Evolutionary conservation across 2,329 filamentous ascomycete genomes (phyloP), one percentile per base, ranked within the genome.

Genomic region (Chaetothyriales sp.): DNA sequence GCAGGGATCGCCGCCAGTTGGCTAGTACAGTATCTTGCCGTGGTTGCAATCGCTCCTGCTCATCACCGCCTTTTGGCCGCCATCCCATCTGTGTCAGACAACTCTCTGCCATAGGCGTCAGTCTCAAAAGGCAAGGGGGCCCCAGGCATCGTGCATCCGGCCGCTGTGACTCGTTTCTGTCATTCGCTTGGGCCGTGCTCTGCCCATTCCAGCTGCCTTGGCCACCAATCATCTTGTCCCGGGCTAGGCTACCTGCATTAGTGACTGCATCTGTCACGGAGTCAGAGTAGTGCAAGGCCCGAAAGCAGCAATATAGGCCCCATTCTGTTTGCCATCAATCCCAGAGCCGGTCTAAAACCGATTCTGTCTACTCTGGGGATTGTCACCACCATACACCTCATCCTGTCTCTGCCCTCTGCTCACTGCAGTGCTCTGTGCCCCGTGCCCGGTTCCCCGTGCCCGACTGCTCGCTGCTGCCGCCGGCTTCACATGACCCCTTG

Each of bases 381-480:
- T 40, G 33, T 40, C 33, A 40, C 33, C 33, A 15, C 10, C 2
- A 15, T 15, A 10, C 33, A 5, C 13, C 33, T 25, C 22, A 25
- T 25, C 22, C 22, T 6, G 22, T 6, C 49, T 15, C 46, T 55
- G 45, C 22, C 51, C 51, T 48, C 48, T 45, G 51, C 53, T 48
- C 52, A 48, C 48, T 43, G 51, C 54, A 51, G 56, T 46, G 54
- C 58, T 58, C 57, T 57, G 55, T 52, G 55, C 54, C n/a, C n/a
- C n/a, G n/a, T n/a, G n/a, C n/a, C n/a, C n/a, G n/a, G n/a, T n/a
- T n/a, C n/a, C n/a, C n/a, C 52, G 47, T 51, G 52, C 48, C 52
- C 44, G 44, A 45, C 47, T 54, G 49, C 55, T 49, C 51, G 50
- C 52, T n/a, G n/a, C n/a, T n/a, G n/a, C n/a, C n/a, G n/a, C 45